phyloP scores from a whole-genome alignment of 768 basidiomycete genomes.

The Amanita jacksonii region DNA sequence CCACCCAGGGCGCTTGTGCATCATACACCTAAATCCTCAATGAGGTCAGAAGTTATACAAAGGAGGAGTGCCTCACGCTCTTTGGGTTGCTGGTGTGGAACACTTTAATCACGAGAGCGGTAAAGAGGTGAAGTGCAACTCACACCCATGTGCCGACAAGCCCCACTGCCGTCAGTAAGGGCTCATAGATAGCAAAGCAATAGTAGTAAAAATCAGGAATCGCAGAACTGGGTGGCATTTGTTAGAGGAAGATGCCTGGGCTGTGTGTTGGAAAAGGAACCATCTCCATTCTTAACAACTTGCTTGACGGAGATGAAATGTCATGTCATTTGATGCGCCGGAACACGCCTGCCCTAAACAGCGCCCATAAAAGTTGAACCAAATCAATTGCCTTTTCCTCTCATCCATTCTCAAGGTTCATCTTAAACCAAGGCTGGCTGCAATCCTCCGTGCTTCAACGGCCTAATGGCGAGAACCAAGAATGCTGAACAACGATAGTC shows the following conservation, averaged over 20 bases:
- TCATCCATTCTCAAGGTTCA: constrained; percentile 41
- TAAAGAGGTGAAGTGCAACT: constrained; percentile 9
- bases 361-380: background rate
- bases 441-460: constrained; percentile 29
- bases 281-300: no score
- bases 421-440: constrained; percentile 63
- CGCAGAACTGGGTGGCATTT: constrained; percentile 44
- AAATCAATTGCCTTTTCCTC: constrained; percentile 11
- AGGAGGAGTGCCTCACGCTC: constrained; percentile 31
- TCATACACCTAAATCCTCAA: constrained; percentile 48
- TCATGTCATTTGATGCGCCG: no score
- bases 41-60: constrained; percentile 2
- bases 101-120: background rate
- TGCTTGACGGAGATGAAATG: no score
- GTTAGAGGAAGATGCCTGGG: no score
- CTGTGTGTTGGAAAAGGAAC: background rate
- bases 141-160: constrained; percentile 54
- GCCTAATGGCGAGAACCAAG: constrained; percentile 81
- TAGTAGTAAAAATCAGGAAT: constrained; percentile 67
- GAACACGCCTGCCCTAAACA: constrained; percentile 28
- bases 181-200: constrained; percentile 69
- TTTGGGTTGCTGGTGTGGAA: constrained; percentile 51
- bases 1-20: constrained; percentile 64
- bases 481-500: constrained; percentile 45
- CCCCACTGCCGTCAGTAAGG: constrained; percentile 52